phyloP scores from a whole-genome alignment of 169 alveolate genomes.

The Eimeria falciformis region DNA sequence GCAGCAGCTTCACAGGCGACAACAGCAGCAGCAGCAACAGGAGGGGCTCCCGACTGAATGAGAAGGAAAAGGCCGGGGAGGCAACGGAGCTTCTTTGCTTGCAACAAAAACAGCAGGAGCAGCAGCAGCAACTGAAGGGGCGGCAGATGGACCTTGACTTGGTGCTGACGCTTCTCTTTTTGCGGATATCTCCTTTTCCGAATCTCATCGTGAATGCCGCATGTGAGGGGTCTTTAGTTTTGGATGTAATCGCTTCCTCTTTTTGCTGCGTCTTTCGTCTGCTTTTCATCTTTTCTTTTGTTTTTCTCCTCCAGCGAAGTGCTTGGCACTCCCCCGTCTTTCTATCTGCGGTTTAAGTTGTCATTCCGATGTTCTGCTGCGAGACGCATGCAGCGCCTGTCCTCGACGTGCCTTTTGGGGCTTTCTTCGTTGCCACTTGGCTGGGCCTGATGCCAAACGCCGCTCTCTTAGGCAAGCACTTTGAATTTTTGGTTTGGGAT shows the following conservation, averaged over 20 bases:
- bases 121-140: not conserved
- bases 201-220: conserved; percentile 62
- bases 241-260: not conserved
- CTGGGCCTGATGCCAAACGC: conserved; percentile 68
- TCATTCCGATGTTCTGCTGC: not conserved
- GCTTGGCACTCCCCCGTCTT: not conserved
- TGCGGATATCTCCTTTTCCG: conserved; percentile 63
- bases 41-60: not conserved
- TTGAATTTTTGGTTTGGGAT: not conserved
- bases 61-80: not conserved
- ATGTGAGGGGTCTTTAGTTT: not conserved
- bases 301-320: not conserved
- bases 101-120: conserved; percentile 1
- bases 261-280: not conserved
- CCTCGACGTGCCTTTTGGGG: conserved; percentile 68
- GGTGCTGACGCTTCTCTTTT: conserved; percentile 57
- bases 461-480: conserved; percentile 37
- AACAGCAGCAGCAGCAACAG: conserved; percentile 12
- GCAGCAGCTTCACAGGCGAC: not conserved
- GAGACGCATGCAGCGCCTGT: conserved; percentile 54
- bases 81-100: not conserved
- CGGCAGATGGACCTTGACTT: conserved; percentile 55
- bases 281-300: not conserved
- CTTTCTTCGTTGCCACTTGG: conserved; percentile 49
- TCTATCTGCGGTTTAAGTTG: not conserved